Percentiles rank a stretch among this genome's conserved stretches.
These are phyloP conservation scores for Mycena maculata DNA, from an alignment of 768 basidiomycete genomes.

Conservation along the genomic window DNA sequence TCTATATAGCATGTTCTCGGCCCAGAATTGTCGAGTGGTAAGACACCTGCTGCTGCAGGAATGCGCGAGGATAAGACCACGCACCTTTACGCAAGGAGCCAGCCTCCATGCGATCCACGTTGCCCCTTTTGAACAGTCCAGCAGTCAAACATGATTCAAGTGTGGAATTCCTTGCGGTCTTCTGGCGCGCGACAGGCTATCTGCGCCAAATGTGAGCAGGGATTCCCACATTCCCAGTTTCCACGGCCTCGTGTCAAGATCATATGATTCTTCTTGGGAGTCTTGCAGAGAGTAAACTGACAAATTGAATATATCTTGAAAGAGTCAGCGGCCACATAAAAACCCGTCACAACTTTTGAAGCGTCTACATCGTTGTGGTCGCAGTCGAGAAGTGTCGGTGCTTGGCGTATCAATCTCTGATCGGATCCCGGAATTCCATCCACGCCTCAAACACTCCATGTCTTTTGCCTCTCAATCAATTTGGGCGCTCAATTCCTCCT, in stretches of 20 bases:
- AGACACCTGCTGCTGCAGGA: constrained; percentile 3
- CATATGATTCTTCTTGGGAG: background rate
- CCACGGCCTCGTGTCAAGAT: background rate
- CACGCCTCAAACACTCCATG: background rate
- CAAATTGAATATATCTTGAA: background rate
- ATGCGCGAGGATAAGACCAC: constrained; percentile 7
- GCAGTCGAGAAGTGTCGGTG: background rate
- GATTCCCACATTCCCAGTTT: background rate
- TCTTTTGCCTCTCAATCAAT: background rate
- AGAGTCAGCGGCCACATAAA: background rate
- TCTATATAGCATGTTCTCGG: constrained; percentile 16
- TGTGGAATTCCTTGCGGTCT: no score
- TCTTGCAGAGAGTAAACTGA: background rate
- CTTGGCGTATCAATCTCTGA: constrained; percentile 4
- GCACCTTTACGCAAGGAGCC: constrained; percentile 3
- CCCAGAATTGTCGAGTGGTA: background rate
- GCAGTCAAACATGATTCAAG: no score
- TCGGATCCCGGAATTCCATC: constrained; percentile 9
- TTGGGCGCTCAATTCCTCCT: background rate
- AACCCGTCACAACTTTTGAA: background rate
- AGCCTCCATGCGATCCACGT: constrained; percentile 9
- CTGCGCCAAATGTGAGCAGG: no score
- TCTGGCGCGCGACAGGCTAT: no score
- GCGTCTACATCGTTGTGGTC: background rate
- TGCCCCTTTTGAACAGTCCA: no score